Percentiles rank a stretch among this genome's conserved stretches.
Evolutionary conservation across 495 filamentous ascomycete genomes (phyloP).

Genomic region (Trichoderma erinaceum): DNA sequence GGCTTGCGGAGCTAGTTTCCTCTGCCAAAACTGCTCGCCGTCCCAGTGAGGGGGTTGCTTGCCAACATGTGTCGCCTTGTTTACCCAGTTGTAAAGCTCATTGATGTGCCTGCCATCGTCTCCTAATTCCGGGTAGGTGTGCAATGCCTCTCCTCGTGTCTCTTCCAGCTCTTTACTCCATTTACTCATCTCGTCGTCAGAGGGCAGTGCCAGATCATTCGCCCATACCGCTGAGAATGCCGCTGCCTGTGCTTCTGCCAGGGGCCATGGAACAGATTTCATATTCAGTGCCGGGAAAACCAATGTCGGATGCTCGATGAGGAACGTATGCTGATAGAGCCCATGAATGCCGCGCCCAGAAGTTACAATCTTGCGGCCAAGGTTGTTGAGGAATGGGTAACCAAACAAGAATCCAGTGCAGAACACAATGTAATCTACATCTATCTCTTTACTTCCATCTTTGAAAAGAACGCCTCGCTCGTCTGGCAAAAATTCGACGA

Average conservation of each 20-base stretch:
- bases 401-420: slow-evolving; percentile 71
- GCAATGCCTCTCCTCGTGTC: slow-evolving; percentile 35
- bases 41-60: slow-evolving; percentile 65
- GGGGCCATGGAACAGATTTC: slow-evolving; percentile 76
- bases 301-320: slow-evolving; percentile 67
- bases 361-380: slow-evolving; percentile 51
- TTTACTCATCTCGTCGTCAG: slow-evolving; percentile 51
- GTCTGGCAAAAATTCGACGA: slow-evolving; percentile 35
- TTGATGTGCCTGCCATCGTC: slow-evolving; percentile 76
- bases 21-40: slow-evolving; percentile 56
- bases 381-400: slow-evolving; percentile 58
- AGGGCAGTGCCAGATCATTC: slow-evolving; percentile 57
- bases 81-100: slow-evolving; percentile 55
- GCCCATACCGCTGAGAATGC: slow-evolving; percentile 72
- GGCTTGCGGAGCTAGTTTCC: slow-evolving; percentile 35
- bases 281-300: slow-evolving; percentile 70
- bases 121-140: slow-evolving; percentile 49
- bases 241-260: slow-evolving; percentile 72
- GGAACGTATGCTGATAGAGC: slow-evolving; percentile 73
- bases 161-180: slow-evolving; percentile 45
- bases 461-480: slow-evolving; percentile 32
- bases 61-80: slow-evolving; percentile 38
- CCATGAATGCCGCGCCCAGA: slow-evolving; percentile 63
- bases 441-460: slow-evolving; percentile 43
- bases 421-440: slow-evolving; percentile 64